Evolutionary conservation across 2,329 filamentous ascomycete genomes (phyloP).

Genomic region (Colletotrichum tropicicola): DNA sequence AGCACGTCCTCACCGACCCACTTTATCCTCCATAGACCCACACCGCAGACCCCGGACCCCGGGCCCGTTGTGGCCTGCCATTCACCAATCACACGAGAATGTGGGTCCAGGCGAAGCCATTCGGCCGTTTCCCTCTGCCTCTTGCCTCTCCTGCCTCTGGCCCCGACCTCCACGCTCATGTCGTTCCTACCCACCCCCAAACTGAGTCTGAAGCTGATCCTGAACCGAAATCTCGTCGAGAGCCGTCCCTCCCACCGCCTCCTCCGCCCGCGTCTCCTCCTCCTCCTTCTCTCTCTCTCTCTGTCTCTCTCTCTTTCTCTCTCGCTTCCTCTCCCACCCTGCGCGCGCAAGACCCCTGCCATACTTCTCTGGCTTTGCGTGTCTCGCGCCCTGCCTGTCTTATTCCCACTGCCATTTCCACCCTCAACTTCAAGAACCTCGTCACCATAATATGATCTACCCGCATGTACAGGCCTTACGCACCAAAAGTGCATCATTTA

Average conservation of each 20-base stretch:
- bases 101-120: conserved; percentile 5
- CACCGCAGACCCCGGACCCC: conserved; percentile 9
- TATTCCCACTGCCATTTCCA: neutral
- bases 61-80: conserved; percentile 9
- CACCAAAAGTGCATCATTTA: too few species aligned
- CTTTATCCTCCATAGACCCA: neutral
- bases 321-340: neutral
- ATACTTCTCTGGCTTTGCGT: neutral
- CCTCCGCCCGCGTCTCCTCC: neutral
- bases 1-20: neutral
- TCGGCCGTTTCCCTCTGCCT: conserved; percentile 15
- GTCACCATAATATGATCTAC: too few species aligned
- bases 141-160: neutral
- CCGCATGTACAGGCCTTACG: too few species aligned
- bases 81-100: conserved; percentile 16
- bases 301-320: neutral
- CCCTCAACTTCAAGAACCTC: too few species aligned
- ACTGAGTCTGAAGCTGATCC: neutral
- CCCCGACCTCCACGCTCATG: conserved; percentile 16
- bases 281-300: too few species aligned
- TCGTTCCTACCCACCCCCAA: conserved; percentile 3
- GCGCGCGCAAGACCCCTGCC: neutral
- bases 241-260: conserved; percentile 1
- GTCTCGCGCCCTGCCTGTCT: neutral
- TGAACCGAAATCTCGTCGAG: neutral